Conservation (phyloP, 148 eudicot species). For the Rhododendron mucronatum region DNA sequence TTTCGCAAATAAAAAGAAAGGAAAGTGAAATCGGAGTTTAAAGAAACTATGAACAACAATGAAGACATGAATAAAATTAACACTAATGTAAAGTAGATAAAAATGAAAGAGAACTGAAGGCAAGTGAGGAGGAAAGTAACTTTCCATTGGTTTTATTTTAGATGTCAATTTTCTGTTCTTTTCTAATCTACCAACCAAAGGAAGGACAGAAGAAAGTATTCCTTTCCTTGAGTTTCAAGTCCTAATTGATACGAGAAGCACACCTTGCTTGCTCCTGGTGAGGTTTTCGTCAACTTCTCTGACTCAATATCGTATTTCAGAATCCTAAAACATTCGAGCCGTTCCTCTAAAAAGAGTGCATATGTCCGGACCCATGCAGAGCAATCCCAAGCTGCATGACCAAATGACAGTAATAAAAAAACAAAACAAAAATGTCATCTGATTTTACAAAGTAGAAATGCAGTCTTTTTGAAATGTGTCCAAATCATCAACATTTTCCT, state of each 20-base stretch:
- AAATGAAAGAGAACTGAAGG: neutral
- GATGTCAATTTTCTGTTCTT: neutral
- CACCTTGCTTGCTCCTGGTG: slow-evolving; percentile 75
- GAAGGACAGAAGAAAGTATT: neutral
- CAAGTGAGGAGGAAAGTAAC: neutral
- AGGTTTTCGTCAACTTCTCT: slow-evolving; percentile 61
- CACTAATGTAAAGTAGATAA: neutral
- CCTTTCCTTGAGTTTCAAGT: neutral
- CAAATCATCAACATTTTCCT: neutral
- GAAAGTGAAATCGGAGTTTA: neutral
- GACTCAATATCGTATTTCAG: slow-evolving; percentile 81
- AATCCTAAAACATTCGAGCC: slow-evolving; percentile 82
- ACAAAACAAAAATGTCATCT: neutral
- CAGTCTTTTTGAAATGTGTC: neutral
- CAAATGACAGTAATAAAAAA: neutral
- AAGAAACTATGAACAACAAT: neutral
- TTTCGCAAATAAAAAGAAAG: neutral
- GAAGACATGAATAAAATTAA: neutral
- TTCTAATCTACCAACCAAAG: neutral
- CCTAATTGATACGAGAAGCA: neutral
- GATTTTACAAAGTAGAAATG: neutral
- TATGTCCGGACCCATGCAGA: slow-evolving; percentile 97
- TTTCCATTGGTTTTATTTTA: neutral
- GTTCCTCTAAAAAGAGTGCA: slow-evolving; percentile 85
- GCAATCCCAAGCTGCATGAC: slow-evolving; percentile 85